Evolutionary conservation across 257 asterid species (phyloP), one percentile per base, ranked within the genome.

Genomic region (Solanum virginianum): DNA sequence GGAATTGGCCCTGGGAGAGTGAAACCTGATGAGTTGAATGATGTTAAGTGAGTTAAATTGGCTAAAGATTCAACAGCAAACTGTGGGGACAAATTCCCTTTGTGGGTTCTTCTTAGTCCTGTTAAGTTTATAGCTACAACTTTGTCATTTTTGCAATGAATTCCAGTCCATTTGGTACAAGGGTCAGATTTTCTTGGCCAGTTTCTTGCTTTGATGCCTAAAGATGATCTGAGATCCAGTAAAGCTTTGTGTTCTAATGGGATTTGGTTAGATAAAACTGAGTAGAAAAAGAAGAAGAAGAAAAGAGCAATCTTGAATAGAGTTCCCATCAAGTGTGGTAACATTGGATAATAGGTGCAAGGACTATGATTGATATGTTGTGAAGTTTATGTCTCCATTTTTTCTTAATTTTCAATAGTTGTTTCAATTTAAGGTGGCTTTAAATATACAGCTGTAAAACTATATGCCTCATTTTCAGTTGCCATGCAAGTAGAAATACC

Each of bases 151-250:
- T 9, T 26, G 88, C 98, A 94, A 18, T 80, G 84, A 14, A 94
- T 91, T 17, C 98, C 98, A 0, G 93, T 89, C 98, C 97, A 94
- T 57, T 93, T 91, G 57, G 84, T 60, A 69, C 98, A 94, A 7
- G 95, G 98, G 26, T 92, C 89, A 3, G 85, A 80, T 80, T 88
- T 93, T 53, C 81, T 92, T 8, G 86, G 97, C 98, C 98, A 93
- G 47, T 88, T 70, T 85, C 54, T 87, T 11, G 94, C 95, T 84
- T 88, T 87, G 83, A 94, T 89, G 43, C 90, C 91, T 13, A 94
- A 91, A n/a, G 98, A 93, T 26, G 93, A 89, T 14, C 97, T 89
- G 62, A 94, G 95, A 36, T 88, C 86, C 68, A 91, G 85, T 71
- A 94, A 86, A 45, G 95, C 94, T 69, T 85, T 82, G 85, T 90